These are phyloP conservation scores for Penicillium ucsense DNA, from an alignment of 495 filamentous ascomycete genomes.

Conservation along the genomic window DNA sequence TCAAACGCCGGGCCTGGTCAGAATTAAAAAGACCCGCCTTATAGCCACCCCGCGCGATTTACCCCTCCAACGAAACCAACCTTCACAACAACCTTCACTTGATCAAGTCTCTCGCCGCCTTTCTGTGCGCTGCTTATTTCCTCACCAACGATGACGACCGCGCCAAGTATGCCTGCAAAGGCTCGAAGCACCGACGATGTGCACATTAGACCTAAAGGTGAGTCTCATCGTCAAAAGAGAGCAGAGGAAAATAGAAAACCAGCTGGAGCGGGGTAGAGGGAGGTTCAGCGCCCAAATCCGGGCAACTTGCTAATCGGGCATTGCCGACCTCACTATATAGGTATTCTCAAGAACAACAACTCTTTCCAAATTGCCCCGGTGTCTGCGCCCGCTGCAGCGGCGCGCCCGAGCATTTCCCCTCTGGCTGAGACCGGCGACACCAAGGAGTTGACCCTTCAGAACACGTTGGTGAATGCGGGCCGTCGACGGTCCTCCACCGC, in stretches of 20 bases:
- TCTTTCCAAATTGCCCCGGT: conserved; percentile 14
- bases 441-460: conserved; percentile 83
- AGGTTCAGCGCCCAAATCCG: neutral
- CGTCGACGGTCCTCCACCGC: conserved; percentile 75
- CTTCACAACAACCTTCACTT: conserved; percentile 10
- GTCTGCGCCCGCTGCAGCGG: conserved; percentile 4
- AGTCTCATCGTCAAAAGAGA: conserved; percentile 1
- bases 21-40: conserved; percentile 1
- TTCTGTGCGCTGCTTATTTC: neutral
- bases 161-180: conserved; percentile 25
- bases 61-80: conserved; percentile 1
- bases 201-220: conserved; percentile 70
- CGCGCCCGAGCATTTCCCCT: conserved; percentile 19
- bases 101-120: conserved; percentile 12
- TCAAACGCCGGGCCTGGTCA: neutral
- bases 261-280: neutral
- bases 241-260: neutral
- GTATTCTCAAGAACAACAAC: conserved; percentile 87
- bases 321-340: conserved; percentile 30
- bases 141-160: conserved; percentile 18
- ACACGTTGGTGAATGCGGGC: conserved; percentile 90
- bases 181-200: conserved; percentile 27
- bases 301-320: neutral
- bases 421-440: conserved; percentile 32
- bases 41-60: conserved; percentile 1